These are phyloP conservation scores for Malassezia dermatis DNA, from an alignment of 1,284 basidiomycete species.

Conservation along the genomic window DNA sequence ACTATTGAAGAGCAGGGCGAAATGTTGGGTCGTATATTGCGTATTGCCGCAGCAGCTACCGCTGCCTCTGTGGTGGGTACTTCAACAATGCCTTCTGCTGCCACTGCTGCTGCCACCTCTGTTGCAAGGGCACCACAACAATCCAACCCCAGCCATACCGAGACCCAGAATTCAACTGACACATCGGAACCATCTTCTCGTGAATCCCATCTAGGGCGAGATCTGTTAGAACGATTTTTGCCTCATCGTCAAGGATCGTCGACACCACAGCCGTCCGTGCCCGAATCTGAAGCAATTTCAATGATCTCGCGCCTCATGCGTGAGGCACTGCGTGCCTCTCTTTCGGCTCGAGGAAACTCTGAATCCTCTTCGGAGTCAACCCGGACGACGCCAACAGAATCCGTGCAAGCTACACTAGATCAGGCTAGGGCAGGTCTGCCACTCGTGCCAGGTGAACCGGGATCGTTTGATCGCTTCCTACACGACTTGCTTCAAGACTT, in stretches of 20 bases:
- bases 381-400: neutral
- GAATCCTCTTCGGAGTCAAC: neutral
- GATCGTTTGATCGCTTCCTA: conserved; percentile 34
- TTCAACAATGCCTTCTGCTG: neutral
- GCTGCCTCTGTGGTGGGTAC: conserved; percentile 39
- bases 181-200: neutral
- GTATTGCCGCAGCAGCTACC: conserved; percentile 41
- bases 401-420: conserved; percentile 15
- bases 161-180: neutral
- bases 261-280: neutral
- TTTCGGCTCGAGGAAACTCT: neutral
- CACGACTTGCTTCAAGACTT: conserved; percentile 32
- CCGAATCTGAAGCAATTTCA: conserved; percentile 10
- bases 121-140: neutral
- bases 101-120: neutral
- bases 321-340: conserved; percentile 12
- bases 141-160: neutral
- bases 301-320: conserved; percentile 18
- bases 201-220: conserved; percentile 11
- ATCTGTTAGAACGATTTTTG: conserved; percentile 20
- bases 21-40: conserved; percentile 40
- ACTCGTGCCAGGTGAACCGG: conserved; percentile 26
- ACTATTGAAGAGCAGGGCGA: conserved; percentile 43
- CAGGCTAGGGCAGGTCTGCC: conserved; percentile 26
- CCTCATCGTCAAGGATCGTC: neutral